Conservation (phyloP, 2,329 filamentous ascomycete genomes). For the Pyrenophora teres region DNA sequence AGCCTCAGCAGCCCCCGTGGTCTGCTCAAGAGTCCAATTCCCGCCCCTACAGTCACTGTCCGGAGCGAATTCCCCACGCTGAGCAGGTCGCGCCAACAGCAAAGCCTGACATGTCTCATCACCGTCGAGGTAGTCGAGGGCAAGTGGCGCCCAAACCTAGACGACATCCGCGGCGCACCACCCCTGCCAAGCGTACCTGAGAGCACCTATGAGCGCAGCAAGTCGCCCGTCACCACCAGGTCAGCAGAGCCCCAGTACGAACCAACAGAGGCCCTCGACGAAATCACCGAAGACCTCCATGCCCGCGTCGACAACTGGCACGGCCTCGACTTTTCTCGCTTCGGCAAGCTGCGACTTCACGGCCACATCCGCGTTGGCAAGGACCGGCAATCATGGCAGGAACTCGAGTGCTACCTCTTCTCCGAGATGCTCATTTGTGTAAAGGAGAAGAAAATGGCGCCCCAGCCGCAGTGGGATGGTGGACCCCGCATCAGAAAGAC, state of each 20-base stretch:
- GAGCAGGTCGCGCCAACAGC: slow-evolving; percentile 87
- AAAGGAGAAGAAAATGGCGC: slow-evolving; percentile 83
- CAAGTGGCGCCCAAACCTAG: slow-evolving; percentile 85
- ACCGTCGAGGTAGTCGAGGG: slow-evolving; percentile 92
- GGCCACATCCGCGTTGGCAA: slow-evolving; percentile 93
- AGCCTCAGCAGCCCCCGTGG: slow-evolving; percentile 74
- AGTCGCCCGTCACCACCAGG: slow-evolving; percentile 62
- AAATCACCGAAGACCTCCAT: slow-evolving; percentile 83
- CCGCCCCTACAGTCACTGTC: slow-evolving; percentile 87
- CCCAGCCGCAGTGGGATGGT: slow-evolving; percentile 69
- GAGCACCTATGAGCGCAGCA: slow-evolving; percentile 53
- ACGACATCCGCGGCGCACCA: slow-evolving; percentile 68
- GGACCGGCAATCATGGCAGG: slow-evolving; percentile 95
- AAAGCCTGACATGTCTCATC: slow-evolving; percentile 89
- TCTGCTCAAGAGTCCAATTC: slow-evolving; percentile 81
- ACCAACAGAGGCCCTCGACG: slow-evolving; percentile 74
- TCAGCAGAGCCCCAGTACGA: slow-evolving; percentile 65
- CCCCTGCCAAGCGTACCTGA: slow-evolving; percentile 56
- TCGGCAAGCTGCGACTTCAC: slow-evolving; percentile 88
- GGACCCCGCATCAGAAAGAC: slow-evolving; percentile 63
- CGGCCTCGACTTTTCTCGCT: slow-evolving; percentile 88
- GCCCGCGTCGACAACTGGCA: slow-evolving; percentile 98
- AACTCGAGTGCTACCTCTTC: slow-evolving; percentile 95
- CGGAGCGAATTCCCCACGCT: slow-evolving; percentile 97
- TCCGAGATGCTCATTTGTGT: slow-evolving; percentile 99